Evolutionary conservation across 169 alveolate genomes (phyloP).

Genomic region (Plasmodium fragile): DNA sequence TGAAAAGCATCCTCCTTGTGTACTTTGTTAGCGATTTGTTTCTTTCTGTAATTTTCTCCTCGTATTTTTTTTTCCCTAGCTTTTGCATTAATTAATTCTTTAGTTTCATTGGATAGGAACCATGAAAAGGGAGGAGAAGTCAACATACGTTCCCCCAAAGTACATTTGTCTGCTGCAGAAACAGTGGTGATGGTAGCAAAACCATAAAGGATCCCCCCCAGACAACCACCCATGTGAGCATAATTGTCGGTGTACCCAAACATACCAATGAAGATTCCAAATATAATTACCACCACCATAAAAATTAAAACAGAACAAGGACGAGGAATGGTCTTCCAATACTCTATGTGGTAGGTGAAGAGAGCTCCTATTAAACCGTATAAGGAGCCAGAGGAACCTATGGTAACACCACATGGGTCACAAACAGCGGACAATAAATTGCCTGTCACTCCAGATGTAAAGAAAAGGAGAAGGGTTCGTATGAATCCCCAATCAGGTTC

Average conservation of each 20-base stretch:
- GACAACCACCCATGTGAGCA: constrained; percentile 90
- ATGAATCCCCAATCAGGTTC: constrained; percentile 94
- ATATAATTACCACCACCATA: constrained; percentile 80
- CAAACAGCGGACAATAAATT: constrained; percentile 88
- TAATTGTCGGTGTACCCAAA: constrained; percentile 88
- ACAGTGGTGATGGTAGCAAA: constrained; percentile 87
- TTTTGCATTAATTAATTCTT: constrained; percentile 48
- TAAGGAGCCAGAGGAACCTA: constrained; percentile 93
- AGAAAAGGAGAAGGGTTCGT: constrained; percentile 84
- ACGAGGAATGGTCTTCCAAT: constrained; percentile 90
- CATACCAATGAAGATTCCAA: constrained; percentile 86
- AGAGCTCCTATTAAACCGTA: constrained; percentile 92
- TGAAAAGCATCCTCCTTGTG: constrained; percentile 70
- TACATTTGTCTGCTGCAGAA: constrained; percentile 83
- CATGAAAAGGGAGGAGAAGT: constrained; percentile 80
- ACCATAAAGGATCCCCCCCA: constrained; percentile 87
- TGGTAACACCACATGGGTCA: constrained; percentile 91
- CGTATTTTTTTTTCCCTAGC: constrained; percentile 75
- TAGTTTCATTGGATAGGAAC: constrained; percentile 74
- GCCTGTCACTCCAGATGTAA: constrained; percentile 88
- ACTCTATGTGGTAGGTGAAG: constrained; percentile 88
- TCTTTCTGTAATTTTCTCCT: constrained; percentile 76
- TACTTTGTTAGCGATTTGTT: constrained; percentile 60
- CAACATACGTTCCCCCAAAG: constrained; percentile 78
- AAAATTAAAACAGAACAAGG: constrained; percentile 85